Percentiles rank a stretch among this genome's conserved stretches.
Evolutionary conservation across 164 flowering plant genomes (phyloP).

Genomic region (Umbilicus rupestris): DNA sequence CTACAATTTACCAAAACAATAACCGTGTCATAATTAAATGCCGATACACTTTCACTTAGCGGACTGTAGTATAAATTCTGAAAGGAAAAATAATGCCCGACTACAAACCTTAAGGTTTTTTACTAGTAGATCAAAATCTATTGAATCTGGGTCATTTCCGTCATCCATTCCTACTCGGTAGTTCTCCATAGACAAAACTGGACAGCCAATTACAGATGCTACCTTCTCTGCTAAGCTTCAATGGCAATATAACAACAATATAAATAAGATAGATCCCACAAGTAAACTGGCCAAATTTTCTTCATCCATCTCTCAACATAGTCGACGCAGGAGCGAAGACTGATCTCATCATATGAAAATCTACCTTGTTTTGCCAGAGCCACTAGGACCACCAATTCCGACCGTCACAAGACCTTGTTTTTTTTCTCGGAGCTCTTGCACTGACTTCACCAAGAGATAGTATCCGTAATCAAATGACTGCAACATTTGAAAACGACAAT

Average conservation of each 20-base stretch:
- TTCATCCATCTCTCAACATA: neutral
- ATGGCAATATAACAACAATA: slow-evolving; percentile 15
- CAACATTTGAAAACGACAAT: slow-evolving; percentile 17
- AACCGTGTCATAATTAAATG: too few species aligned
- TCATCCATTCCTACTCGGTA: slow-evolving; percentile 81
- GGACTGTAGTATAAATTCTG: neutral
- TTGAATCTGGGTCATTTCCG: slow-evolving; percentile 71
- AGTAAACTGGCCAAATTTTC: neutral
- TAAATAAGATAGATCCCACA: slow-evolving; percentile 8
- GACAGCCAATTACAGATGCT: slow-evolving; percentile 90
- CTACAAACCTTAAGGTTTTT: slow-evolving; percentile 74
- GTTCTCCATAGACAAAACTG: slow-evolving; percentile 85
- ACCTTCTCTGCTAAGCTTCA: slow-evolving; percentile 98
- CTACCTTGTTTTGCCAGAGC: slow-evolving; percentile 94
- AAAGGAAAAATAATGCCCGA: neutral
- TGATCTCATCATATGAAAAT: neutral
- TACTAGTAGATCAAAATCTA: slow-evolving; percentile 76
- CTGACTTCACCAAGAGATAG: slow-evolving; percentile 78
- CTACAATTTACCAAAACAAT: neutral
- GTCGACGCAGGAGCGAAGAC: neutral
- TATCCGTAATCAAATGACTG: slow-evolving; percentile 96
- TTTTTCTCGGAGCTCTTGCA: slow-evolving; percentile 90
- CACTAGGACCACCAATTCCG: slow-evolving; percentile 95
- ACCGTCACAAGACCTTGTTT: slow-evolving; percentile 78
- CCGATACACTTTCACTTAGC: too few species aligned